Evolutionary conservation across 306 rosid species (phyloP), one percentile per base, ranked within the genome.

Genomic region (Elaeagnus macrophylla): DNA sequence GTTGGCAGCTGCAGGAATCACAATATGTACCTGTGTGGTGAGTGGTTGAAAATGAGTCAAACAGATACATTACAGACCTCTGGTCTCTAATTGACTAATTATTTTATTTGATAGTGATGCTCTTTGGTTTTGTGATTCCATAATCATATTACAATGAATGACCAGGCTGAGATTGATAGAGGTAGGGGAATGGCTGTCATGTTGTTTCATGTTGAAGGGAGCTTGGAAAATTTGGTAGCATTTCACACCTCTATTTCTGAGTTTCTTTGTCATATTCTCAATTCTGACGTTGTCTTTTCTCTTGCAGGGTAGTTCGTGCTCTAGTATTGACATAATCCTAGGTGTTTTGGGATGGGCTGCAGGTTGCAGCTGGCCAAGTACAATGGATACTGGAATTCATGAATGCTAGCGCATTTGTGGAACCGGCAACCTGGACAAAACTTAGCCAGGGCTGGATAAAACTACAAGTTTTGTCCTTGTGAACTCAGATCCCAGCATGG

Each of bases 341-440:
- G 96, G 96, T 38, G 96, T 87, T 47, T 73, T 93, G 83, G 96
- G 90, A 57, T 93, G 99, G 96, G 87, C 99, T 39, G 77, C 82
- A 8, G 99, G 99, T 65, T 93, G 99, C 82, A 93, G 96, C 80
- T 88, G 93, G 89, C 86, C 89, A 17, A 77, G 78, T 73, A 51
- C 83, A 70, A 63, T 53, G 58, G 86, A 80, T 57, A 80, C 56
- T n/a, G 66, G 60, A 9, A 50, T 75, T 53, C 83, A 64, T 9
- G 83, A 82, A 73, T 79, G 94, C 75, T 87, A 67, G 84, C 57
- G 25, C 58, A 61, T 63, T 11, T 35, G 62, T 11, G 12, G 69
- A 52, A 56, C 48, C 60, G 40, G 54, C 10, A 52, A 60, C 49
- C 35, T 37, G 19, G 10, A 35, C 40, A 55, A 41, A 55, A 45